Conservation (phyloP, 768 basidiomycete species). For the Rhodosporidiobolus odoratus region DNA sequence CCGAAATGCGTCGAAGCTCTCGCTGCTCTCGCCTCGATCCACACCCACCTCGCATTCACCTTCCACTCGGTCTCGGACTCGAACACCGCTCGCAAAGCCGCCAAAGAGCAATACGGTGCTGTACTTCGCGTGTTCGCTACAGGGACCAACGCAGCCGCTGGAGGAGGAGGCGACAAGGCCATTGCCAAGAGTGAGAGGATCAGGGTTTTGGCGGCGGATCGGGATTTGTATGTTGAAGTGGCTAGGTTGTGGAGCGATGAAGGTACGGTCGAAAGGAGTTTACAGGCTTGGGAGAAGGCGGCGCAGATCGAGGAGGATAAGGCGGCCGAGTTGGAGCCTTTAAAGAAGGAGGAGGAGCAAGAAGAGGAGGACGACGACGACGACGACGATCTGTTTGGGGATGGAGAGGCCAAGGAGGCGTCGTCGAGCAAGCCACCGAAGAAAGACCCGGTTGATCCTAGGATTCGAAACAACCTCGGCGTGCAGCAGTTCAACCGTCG, state of each 20-base stretch:
- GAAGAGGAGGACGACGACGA: constrained; percentile 21
- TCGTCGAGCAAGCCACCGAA: constrained; percentile 29
- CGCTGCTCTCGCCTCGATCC: constrained; percentile 80
- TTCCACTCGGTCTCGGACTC: constrained; percentile 70
- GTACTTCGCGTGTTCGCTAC: constrained; percentile 62
- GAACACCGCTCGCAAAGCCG: constrained; percentile 63
- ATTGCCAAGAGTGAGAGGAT: constrained; percentile 34
- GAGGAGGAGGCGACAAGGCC: background rate
- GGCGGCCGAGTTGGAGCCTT: constrained; percentile 28
- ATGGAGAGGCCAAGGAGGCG: constrained; percentile 16
- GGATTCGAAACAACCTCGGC: constrained; percentile 43
- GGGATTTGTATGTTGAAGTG: constrained; percentile 85
- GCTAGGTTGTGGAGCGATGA: constrained; percentile 75
- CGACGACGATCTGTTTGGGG: constrained; percentile 16
- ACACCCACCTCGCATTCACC: constrained; percentile 62
- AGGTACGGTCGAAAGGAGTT: constrained; percentile 67
- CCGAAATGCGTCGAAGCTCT: constrained; percentile 67
- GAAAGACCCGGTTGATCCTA: constrained; percentile 26
- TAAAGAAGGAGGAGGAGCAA: constrained; percentile 34
- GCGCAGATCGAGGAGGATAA: constrained; percentile 39
- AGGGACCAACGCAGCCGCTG: constrained; percentile 9
- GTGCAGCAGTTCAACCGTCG: constrained; percentile 37
- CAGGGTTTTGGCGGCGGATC: constrained; percentile 51
- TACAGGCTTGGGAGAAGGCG: constrained; percentile 69
- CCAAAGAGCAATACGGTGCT: constrained; percentile 75